A percentile compares a stretch with the other conserved stretches of the same genome.
Evolutionary conservation across 2,329 filamentous ascomycete species (phyloP).

Genomic region (Talaromyces sp.): DNA sequence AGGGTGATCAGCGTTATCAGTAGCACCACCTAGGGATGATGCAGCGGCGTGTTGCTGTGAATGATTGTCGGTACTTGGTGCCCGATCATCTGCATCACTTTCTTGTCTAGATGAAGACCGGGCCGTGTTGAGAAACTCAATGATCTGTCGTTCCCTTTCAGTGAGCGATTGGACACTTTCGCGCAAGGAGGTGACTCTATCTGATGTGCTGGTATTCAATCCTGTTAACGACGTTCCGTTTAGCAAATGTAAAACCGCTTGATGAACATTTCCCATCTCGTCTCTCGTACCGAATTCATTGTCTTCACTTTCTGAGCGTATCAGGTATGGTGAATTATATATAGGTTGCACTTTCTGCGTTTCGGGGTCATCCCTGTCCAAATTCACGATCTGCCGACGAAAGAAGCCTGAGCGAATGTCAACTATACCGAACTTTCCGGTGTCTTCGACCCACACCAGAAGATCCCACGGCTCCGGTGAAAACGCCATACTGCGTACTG

Average conservation of each 20-base stretch:
- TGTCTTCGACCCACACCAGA: conserved; percentile 89
- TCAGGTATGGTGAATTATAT: conserved; percentile 25
- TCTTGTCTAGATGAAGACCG: conserved; percentile 37
- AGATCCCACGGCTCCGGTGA: conserved; percentile 86
- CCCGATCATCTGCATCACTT: conserved; percentile 30
- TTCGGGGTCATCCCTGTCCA: conserved; percentile 33
- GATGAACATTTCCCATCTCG: conserved; percentile 25
- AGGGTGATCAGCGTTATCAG: conserved; percentile 29
- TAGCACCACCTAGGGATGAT: conserved; percentile 27
- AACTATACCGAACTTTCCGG: conserved; percentile 50
- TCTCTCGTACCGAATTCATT: conserved; percentile 20
- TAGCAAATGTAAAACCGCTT: conserved; percentile 26
- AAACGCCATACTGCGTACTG: conserved; percentile 87
- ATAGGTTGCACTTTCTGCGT: conserved; percentile 35
- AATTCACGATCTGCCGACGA: conserved; percentile 42
- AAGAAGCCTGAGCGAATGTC: conserved; percentile 47
- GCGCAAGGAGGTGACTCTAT: conserved; percentile 27
- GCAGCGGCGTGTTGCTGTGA: conserved; percentile 28
- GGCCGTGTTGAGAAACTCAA: conserved; percentile 43
- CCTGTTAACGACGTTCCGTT: conserved; percentile 25
- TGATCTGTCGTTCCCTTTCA: conserved; percentile 42
- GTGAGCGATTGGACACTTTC: conserved; percentile 40
- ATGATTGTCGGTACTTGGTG: conserved; percentile 28
- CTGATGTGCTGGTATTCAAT: conserved; percentile 23
- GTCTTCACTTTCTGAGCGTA: conserved; percentile 20